A percentile compares a stretch with the other conserved stretches of the same genome.
Conservation (phyloP, 768 basidiomycete species). For the Lentinula sp. region DNA sequence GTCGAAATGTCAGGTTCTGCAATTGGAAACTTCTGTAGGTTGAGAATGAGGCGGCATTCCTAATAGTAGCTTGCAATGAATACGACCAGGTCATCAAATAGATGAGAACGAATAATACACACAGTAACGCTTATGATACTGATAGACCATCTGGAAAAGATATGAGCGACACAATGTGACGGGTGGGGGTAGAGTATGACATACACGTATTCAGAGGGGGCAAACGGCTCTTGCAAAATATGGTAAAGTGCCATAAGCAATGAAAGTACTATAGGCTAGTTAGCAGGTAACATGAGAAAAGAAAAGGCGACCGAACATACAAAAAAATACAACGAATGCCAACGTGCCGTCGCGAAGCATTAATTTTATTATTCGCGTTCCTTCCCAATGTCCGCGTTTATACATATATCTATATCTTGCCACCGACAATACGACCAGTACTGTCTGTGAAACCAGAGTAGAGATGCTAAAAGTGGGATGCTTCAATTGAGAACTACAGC, state of each 20-base stretch:
- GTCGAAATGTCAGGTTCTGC: not conserved
- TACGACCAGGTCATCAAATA: not conserved
- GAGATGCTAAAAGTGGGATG: not conserved
- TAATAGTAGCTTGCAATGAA: not conserved
- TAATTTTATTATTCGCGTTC: conserved; percentile 6
- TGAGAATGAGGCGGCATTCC: conserved; percentile 13
- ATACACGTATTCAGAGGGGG: conserved; percentile 8
- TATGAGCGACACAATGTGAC: not conserved
- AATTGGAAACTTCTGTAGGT: conserved; percentile 9
- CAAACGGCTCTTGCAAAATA: not conserved
- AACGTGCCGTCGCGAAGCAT: conserved; percentile 11
- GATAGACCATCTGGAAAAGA: conserved; percentile 7
- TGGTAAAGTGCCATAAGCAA: conserved; percentile 8
- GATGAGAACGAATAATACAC: not conserved
- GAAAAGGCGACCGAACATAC: not conserved
- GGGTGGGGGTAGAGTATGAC: not conserved
- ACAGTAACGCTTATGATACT: conserved; percentile 8
- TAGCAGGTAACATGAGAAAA: not conserved
- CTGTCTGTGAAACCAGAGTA: conserved; percentile 8
- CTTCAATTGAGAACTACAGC: not conserved
- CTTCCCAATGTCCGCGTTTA: not conserved
- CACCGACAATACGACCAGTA: conserved; percentile 7
- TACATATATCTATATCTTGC: conserved; percentile 5
- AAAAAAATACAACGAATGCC: conserved; percentile 8
- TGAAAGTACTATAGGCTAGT: conserved; percentile 3